These are phyloP conservation scores for Ascoidea tarda DNA, from an alignment of 805 yeast genomes.

Conservation along the genomic window DNA sequence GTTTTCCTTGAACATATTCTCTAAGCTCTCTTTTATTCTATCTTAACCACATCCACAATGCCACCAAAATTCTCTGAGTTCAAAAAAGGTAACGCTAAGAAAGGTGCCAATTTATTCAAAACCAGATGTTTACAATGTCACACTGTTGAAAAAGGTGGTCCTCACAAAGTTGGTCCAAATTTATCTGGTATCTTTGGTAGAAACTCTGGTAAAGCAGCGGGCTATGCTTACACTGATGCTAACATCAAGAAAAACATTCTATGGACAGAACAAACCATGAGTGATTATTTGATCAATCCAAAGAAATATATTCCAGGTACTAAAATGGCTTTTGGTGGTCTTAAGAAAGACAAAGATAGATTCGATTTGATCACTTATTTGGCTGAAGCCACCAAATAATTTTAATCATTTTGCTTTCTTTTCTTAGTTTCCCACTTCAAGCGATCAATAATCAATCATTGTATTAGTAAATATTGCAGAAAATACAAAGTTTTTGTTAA, in stretches of 20 bases:
- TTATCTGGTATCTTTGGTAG: conserved; percentile 92
- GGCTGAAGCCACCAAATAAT: conserved; percentile 34
- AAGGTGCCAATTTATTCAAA: conserved; percentile 97
- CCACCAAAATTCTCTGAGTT: not conserved
- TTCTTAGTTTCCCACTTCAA: not conserved
- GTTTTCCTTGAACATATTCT: too few relatives aligned
- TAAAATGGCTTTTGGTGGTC: conserved; percentile 99
- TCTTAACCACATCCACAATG: not conserved
- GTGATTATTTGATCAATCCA: conserved; percentile 97
- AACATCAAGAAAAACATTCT: conserved; percentile 88
- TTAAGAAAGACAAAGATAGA: conserved; percentile 98
- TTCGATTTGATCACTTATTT: conserved; percentile 90
- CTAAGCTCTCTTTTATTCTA: too few relatives aligned
- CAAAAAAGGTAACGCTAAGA: conserved; percentile 52
- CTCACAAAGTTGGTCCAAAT: conserved; percentile 98
- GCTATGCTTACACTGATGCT: conserved; percentile 96
- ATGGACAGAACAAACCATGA: conserved; percentile 82
- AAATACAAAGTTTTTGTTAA: too few relatives aligned
- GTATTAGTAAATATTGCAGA: too few relatives aligned
- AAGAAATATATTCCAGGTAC: conserved; percentile 99
- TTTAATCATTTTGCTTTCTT: not conserved
- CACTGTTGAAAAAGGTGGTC: conserved; percentile 91
- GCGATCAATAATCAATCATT: too few relatives aligned
- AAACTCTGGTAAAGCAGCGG: conserved; percentile 80
- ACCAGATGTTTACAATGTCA: conserved; percentile 99